Conservation (phyloP, 164 flowering plant species). For the Cinnamomum chago region DNA sequence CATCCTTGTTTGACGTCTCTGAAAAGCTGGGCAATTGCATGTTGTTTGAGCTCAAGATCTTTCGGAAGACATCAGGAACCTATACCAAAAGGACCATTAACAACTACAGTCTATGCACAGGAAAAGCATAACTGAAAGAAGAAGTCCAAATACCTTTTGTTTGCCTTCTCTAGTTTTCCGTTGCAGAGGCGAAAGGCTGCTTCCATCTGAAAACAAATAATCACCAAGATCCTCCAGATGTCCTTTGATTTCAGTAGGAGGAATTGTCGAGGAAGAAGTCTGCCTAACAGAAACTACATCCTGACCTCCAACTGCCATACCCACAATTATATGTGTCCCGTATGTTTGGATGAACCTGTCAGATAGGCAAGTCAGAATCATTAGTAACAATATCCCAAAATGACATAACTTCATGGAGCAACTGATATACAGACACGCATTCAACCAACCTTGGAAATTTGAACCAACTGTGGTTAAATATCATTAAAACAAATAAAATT, state of each 20-base stretch:
- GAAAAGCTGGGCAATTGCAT: conserved; percentile 62
- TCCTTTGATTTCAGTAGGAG: conserved; percentile 65
- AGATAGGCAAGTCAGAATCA: conserved; percentile 3
- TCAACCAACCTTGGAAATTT: not conserved
- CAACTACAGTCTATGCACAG: not conserved
- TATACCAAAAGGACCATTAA: conserved; percentile 20
- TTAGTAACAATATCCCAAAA: not conserved
- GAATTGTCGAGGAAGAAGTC: conserved; percentile 58
- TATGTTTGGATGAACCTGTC: conserved; percentile 76
- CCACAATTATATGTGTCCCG: conserved; percentile 86
- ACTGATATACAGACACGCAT: not conserved
- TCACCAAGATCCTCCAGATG: conserved; percentile 86
- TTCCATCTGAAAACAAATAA: conserved; percentile 65
- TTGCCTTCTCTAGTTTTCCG: conserved; percentile 50
- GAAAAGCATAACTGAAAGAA: not conserved
- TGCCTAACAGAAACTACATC: conserved; percentile 76
- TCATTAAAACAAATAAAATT: too few relatives aligned
- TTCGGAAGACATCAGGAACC: conserved; percentile 77
- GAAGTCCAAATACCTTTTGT: conserved; percentile 35
- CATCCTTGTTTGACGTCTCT: conserved; percentile 87
- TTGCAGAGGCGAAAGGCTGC: conserved; percentile 43
- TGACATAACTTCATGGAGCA: not conserved
- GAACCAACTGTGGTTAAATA: too few relatives aligned
- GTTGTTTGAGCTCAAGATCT: conserved; percentile 58
- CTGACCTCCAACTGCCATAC: conserved; percentile 86